These are phyloP conservation scores for Nannizziopsis arthrosporioides DNA, from an alignment of 2,329 filamentous ascomycete genomes.

Conservation along the genomic window DNA sequence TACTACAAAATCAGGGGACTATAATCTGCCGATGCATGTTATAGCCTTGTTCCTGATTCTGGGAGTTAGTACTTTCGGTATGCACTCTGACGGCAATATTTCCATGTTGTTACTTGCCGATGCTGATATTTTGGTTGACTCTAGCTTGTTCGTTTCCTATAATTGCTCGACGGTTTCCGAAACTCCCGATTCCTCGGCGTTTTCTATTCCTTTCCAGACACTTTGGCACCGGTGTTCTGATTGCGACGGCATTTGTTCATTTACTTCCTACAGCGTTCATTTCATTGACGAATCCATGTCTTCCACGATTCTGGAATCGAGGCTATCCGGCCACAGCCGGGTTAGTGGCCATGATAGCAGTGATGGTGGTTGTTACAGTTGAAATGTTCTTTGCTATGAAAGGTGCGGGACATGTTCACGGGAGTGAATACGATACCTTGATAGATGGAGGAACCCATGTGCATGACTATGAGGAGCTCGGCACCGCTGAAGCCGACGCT, in stretches of 20 bases:
- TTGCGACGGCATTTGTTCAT: slow-evolving; percentile 77
- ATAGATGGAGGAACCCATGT: slow-evolving; percentile 20
- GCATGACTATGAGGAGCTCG: slow-evolving; percentile 4
- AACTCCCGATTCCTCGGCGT: slow-evolving; percentile 47
- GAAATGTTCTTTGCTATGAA: slow-evolving; percentile 79
- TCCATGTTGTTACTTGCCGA: background rate
- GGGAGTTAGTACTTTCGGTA: slow-evolving; percentile 37
- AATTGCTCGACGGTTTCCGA: slow-evolving; percentile 47
- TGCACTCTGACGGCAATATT: background rate
- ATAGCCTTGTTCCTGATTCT: slow-evolving; percentile 57
- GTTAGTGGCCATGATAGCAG: slow-evolving; percentile 67
- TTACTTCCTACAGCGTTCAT: slow-evolving; percentile 56
- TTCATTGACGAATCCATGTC: slow-evolving; percentile 55
- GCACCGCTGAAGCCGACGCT: background rate
- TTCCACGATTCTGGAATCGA: slow-evolving; percentile 58
- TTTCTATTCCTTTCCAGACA: slow-evolving; percentile 50
- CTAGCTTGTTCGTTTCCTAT: slow-evolving; percentile 51
- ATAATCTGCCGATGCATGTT: slow-evolving; percentile 57
- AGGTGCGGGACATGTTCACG: slow-evolving; percentile 49
- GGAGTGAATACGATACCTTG: slow-evolving; percentile 40
- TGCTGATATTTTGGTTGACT: background rate
- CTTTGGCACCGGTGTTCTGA: slow-evolving; percentile 54
- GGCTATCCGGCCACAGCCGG: slow-evolving; percentile 72
- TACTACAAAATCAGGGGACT: slow-evolving; percentile 31
- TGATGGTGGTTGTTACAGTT: slow-evolving; percentile 69